Percentiles rank a stretch among this genome's conserved stretches.
Conservation (phyloP, 140 eudicot genomes). For the Ambrosia hybrid region DNA sequence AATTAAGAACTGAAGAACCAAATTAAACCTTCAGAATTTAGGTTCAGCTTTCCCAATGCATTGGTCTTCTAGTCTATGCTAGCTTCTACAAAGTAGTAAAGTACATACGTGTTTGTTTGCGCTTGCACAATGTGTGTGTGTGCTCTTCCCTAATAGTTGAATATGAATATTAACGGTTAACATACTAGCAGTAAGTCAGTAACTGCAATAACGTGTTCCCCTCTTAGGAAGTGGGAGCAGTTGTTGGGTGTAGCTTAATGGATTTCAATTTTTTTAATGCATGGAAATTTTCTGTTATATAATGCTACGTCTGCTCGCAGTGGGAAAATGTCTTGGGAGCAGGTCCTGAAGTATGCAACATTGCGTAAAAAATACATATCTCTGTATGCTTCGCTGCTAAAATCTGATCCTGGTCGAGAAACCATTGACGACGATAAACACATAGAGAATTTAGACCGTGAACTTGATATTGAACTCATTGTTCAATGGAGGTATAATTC, state of each 20-base stretch:
- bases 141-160: neutral
- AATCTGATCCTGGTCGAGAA: conserved; percentile 60
- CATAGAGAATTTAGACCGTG: conserved; percentile 88
- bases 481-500: conserved; percentile 88
- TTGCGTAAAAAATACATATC: conserved; percentile 91
- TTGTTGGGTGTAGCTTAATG: conserved; percentile 6
- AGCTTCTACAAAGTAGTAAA: too few species aligned
- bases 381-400: conserved; percentile 81
- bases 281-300: conserved; percentile 12
- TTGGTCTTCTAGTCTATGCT: too few species aligned
- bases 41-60: too few species aligned
- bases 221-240: neutral
- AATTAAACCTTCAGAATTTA: too few species aligned
- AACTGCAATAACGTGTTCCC: neutral
- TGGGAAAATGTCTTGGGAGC: conserved; percentile 95
- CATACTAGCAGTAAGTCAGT: conserved; percentile 3
- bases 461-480: conserved; percentile 87
- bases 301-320: conserved; percentile 49
- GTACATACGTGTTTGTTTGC: too few species aligned
- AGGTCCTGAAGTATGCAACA: conserved; percentile 81
- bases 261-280: neutral
- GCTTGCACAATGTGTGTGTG: too few species aligned
- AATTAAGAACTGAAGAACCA: too few species aligned
- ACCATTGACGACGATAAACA: conserved; percentile 78
- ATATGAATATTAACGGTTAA: neutral